phyloP scores from a whole-genome alignment of 2,329 filamentous ascomycete genomes.

The Colletotrichum sidae region DNA sequence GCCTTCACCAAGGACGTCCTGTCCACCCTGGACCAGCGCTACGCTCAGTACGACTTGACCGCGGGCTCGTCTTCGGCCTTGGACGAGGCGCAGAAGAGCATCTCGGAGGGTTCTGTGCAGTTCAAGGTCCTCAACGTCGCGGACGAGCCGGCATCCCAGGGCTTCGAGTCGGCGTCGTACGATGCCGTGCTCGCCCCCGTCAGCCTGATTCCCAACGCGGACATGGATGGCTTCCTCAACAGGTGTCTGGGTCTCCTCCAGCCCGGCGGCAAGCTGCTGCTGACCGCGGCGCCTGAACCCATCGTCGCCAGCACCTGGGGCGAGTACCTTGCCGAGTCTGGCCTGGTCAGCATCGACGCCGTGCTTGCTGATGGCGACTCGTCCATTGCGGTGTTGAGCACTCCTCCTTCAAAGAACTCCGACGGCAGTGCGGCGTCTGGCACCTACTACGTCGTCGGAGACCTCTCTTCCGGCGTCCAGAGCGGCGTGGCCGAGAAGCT shows the following conservation, averaged over 20 bases:
- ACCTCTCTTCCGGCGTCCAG: too few species aligned
- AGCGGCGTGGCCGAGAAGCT: too few species aligned
- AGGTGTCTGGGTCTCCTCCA: slow-evolving; percentile 42
- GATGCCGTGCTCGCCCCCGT: slow-evolving; percentile 38
- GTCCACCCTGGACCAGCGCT: slow-evolving; percentile 21
- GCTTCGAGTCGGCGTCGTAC: slow-evolving; percentile 40
- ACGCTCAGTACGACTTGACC: slow-evolving; percentile 39
- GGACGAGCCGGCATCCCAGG: slow-evolving; percentile 40
- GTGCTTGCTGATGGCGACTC: too few species aligned
- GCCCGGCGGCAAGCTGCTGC: slow-evolving; percentile 43
- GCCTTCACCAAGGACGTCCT: slow-evolving; percentile 43
- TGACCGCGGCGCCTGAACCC: too few species aligned
- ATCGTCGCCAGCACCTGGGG: too few species aligned
- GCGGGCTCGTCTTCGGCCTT: slow-evolving; percentile 39
- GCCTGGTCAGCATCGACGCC: too few species aligned
- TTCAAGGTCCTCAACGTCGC: slow-evolving; percentile 49
- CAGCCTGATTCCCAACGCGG: slow-evolving; percentile 42
- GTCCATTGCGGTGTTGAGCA: too few species aligned
- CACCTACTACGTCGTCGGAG: too few species aligned
- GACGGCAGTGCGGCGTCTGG: too few species aligned
- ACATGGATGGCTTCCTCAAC: slow-evolving; percentile 40
- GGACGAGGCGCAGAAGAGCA: slow-evolving; percentile 17
- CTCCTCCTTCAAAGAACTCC: too few species aligned
- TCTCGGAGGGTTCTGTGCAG: not conserved
- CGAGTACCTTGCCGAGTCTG: too few species aligned